Evolutionary conservation across 2,329 filamentous ascomycete genomes (phyloP).

Genomic region (Fusarium algeriense): DNA sequence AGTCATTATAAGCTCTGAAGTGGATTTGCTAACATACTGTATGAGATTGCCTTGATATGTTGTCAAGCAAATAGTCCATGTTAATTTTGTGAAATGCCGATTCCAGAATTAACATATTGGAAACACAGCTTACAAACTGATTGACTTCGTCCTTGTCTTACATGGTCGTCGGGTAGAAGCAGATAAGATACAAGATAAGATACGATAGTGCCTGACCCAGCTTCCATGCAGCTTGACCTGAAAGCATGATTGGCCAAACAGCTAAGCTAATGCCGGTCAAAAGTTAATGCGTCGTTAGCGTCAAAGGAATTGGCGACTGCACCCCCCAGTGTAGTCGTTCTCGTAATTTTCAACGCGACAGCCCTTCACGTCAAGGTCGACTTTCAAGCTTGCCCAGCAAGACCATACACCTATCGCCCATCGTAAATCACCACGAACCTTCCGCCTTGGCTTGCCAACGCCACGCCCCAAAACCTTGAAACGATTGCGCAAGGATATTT

Average conservation of each 20-base stretch:
- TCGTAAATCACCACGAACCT: neutral
- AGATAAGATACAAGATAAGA: constrained; percentile 38
- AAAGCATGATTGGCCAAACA: constrained; percentile 3
- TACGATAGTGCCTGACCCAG: neutral
- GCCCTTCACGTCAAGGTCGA: constrained; percentile 41
- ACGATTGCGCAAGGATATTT: neutral
- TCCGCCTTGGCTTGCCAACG: neutral
- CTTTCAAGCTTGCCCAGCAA: constrained; percentile 16
- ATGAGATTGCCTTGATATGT: neutral
- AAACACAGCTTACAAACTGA: neutral
- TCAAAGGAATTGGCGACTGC: constrained; percentile 56
- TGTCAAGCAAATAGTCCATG: neutral
- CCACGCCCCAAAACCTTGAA: neutral
- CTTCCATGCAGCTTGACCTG: neutral
- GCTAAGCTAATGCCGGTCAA: constrained; percentile 49
- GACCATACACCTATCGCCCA: constrained; percentile 4
- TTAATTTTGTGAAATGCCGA: neutral
- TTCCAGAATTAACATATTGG: neutral
- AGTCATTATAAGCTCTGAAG: neutral
- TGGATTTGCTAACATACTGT: neutral
- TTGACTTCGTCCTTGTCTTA: neutral
- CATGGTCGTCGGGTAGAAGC: neutral
- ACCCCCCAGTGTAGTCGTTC: constrained; percentile 55
- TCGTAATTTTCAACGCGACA: constrained; percentile 57
- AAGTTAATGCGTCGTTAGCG: constrained; percentile 56